Conservation (phyloP, 768 basidiomycete species). For the Termitomyces sp. region DNA sequence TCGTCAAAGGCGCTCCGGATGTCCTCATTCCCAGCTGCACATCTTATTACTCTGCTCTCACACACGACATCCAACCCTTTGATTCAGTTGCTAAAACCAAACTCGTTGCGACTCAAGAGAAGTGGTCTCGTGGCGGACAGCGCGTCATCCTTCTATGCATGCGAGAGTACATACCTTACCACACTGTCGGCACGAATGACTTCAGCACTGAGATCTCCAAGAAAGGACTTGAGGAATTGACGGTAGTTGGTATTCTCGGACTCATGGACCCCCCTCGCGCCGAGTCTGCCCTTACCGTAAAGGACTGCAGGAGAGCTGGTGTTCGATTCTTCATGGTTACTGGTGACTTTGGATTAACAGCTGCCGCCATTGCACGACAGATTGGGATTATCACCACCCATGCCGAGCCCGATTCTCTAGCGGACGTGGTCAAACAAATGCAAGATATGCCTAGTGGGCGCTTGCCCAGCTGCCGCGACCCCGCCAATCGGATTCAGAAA, state of each 20-base stretch:
- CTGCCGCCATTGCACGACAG: slow-evolving; percentile 41
- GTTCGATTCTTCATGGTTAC: slow-evolving; percentile 55
- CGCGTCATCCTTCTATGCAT: slow-evolving; percentile 44
- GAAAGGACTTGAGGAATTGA: slow-evolving; percentile 30
- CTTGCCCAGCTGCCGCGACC: background rate
- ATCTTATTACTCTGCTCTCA: slow-evolving; percentile 2
- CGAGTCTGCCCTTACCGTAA: slow-evolving; percentile 39
- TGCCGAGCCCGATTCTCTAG: slow-evolving; percentile 9
- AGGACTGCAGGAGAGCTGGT: slow-evolving; percentile 42
- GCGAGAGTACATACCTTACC: slow-evolving; percentile 18
- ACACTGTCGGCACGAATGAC: slow-evolving; percentile 12
- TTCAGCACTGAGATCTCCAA: slow-evolving; percentile 31
- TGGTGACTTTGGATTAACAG: slow-evolving; percentile 49
- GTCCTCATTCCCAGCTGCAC: slow-evolving; percentile 39
- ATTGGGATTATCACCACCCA: slow-evolving; percentile 36
- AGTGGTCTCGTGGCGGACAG: slow-evolving; percentile 43
- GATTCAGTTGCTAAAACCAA: slow-evolving; percentile 14
- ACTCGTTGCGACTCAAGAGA: slow-evolving; percentile 24
- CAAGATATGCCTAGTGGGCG: background rate
- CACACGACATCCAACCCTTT: slow-evolving; percentile 19
- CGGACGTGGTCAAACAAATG: background rate
- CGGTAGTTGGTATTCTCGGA: slow-evolving; percentile 44
- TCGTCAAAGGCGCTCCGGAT: slow-evolving; percentile 57
- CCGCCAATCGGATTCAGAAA: slow-evolving; percentile 28
- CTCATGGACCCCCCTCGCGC: slow-evolving; percentile 52